Evolutionary conservation across 1,284 basidiomycete species (phyloP).

Genomic region (Uromyces viciae-fabae): DNA sequence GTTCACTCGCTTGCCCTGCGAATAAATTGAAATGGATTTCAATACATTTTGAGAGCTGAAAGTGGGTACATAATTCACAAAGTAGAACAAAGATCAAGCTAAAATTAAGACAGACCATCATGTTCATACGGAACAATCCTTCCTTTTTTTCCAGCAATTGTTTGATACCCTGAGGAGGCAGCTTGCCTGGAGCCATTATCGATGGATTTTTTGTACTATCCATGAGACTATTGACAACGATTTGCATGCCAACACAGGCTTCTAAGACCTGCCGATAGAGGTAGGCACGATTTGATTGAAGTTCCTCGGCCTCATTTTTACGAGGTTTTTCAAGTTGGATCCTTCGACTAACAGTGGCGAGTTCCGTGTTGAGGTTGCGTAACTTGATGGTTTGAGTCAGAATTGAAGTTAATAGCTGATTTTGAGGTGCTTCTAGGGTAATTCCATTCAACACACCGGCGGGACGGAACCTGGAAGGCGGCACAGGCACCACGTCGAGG

Average conservation of each 20-base stretch:
- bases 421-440: constrained; percentile 94
- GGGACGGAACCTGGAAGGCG: constrained; percentile 93
- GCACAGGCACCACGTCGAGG: constrained; percentile 83
- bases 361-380: constrained; percentile 69
- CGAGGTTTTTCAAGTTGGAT: constrained; percentile 59
- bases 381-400: constrained; percentile 76
- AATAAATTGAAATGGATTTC: constrained; percentile 18
- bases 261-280: constrained; percentile 73
- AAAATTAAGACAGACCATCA: constrained; percentile 71
- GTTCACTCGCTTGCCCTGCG: constrained; percentile 95
- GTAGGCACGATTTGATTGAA: constrained; percentile 58
- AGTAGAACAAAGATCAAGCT: background rate
- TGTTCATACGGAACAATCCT: constrained; percentile 94
- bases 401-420: constrained; percentile 82
- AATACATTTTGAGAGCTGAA: constrained; percentile 2
- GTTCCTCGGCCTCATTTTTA: constrained; percentile 49
- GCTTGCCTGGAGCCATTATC: constrained; percentile 75
- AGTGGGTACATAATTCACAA: too few species aligned
- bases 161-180: constrained; percentile 93
- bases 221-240: constrained; percentile 95
- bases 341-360: constrained; percentile 61
- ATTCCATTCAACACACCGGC: constrained; percentile 87
- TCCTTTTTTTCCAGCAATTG: constrained; percentile 98
- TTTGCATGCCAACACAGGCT: constrained; percentile 79
- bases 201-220: constrained; percentile 95